phyloP scores from a whole-genome alignment of 192 early-diverging fungal genomes.

The Backusella circina region DNA sequence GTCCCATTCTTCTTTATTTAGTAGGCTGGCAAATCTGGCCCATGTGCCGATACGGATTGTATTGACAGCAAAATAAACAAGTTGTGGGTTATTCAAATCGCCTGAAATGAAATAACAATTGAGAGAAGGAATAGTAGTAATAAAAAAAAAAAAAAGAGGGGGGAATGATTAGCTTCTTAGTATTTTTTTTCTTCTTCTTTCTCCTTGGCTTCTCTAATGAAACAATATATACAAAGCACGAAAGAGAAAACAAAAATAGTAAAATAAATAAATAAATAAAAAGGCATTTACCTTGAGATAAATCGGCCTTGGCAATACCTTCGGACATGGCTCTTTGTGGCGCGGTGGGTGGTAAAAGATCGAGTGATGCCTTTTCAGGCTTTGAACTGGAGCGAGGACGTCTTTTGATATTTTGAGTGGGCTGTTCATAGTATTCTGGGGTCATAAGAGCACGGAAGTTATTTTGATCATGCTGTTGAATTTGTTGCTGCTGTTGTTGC shows the following conservation, averaged over 20 bases:
- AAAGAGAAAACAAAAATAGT: background rate
- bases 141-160: background rate
- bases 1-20: constrained; percentile 13
- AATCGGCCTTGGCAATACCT: constrained; percentile 3
- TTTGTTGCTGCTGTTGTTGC: background rate
- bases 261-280: background rate
- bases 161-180: background rate
- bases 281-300: background rate
- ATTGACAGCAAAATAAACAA: constrained; percentile 12
- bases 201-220: background rate
- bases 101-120: background rate
- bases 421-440: constrained; percentile 17
- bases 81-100: background rate
- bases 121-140: background rate
- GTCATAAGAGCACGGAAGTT: constrained; percentile 11
- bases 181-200: background rate
- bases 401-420: background rate
- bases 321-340: constrained; percentile 20
- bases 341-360: background rate
- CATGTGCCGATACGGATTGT: constrained; percentile 17
- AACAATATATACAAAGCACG: background rate
- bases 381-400: constrained; percentile 10
- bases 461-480: background rate
- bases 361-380: constrained; percentile 6
- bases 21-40: constrained; percentile 6